A percentile compares a stretch with the other conserved stretches of the same genome.
These are phyloP conservation scores for Rhizopus microsporus DNA, from an alignment of 371 early-diverging fungal species.

Conservation along the genomic window DNA sequence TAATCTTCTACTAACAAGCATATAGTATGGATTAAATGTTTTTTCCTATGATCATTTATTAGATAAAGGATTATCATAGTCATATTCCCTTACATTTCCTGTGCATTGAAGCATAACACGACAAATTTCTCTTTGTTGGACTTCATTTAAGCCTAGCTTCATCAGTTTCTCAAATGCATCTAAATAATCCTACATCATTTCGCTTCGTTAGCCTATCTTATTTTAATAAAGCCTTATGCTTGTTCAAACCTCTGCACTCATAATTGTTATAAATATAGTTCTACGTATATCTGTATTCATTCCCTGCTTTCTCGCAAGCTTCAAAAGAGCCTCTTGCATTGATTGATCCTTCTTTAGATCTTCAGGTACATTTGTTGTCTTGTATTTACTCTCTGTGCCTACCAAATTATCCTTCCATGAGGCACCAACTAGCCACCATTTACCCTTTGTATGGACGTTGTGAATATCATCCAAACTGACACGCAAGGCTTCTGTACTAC, in stretches of 20 bases:
- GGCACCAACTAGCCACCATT: slow-evolving; percentile 89
- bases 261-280: slow-evolving; percentile 88
- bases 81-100: slow-evolving; percentile 61
- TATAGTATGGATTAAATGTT: slow-evolving; percentile 93
- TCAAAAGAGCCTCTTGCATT: slow-evolving; percentile 66
- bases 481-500: slow-evolving; percentile 75
- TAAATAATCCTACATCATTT: slow-evolving; percentile 72
- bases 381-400: slow-evolving; percentile 50
- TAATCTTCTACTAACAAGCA: slow-evolving; percentile 78
- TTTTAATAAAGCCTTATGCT: not conserved
- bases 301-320: slow-evolving; percentile 81
- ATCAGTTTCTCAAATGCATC: slow-evolving; percentile 90
- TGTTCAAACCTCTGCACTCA: slow-evolving; percentile 82
- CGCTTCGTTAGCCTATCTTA: not conserved
- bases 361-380: slow-evolving; percentile 32
- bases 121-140: slow-evolving; percentile 94
- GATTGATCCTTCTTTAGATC: slow-evolving; percentile 50
- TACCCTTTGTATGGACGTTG: slow-evolving; percentile 79
- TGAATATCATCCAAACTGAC: slow-evolving; percentile 89
- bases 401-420: slow-evolving; percentile 76
- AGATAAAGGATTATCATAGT: not conserved
- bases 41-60: slow-evolving; percentile 61
- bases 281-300: slow-evolving; percentile 97
- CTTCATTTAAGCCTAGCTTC: slow-evolving; percentile 81
- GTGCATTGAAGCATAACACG: slow-evolving; percentile 90